Evolutionary conservation across 345 rosid species (phyloP).

Genomic region (Lumnitzera racemosa): DNA sequence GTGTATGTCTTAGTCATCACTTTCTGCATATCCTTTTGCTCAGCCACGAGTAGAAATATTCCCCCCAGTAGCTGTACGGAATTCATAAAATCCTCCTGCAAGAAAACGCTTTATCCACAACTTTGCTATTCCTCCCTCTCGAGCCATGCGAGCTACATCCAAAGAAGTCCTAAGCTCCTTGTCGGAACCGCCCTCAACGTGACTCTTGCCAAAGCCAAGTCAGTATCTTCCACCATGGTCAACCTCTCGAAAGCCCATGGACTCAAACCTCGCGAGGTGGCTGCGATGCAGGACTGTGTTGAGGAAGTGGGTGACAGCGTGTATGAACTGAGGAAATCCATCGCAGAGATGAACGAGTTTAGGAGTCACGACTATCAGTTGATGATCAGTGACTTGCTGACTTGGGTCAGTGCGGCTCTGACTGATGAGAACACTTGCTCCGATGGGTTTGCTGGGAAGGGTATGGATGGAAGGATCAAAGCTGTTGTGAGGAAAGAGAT

Average conservation of each 20-base stretch:
- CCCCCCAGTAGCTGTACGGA: constrained; percentile 21
- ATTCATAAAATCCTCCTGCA: constrained; percentile 58
- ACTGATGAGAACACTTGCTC: constrained; percentile 63
- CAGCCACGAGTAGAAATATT: constrained; percentile 21
- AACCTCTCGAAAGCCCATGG: constrained; percentile 33
- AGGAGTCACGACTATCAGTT: constrained; percentile 23
- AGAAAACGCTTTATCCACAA: constrained; percentile 46
- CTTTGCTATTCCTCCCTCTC: constrained; percentile 62
- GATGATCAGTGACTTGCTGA: constrained; percentile 46
- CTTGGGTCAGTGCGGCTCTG: constrained; percentile 81
- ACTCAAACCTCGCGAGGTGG: constrained; percentile 38
- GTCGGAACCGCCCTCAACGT: constrained; percentile 62
- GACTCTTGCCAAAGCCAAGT: constrained; percentile 34
- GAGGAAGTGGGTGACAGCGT: constrained; percentile 53
- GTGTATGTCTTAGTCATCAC: constrained; percentile 10
- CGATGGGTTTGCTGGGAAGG: constrained; percentile 49
- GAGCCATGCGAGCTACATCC: constrained; percentile 43
- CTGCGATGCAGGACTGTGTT: constrained; percentile 60
- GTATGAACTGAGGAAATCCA: constrained; percentile 48
- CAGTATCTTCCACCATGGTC: constrained; percentile 32
- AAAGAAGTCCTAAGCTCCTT: constrained; percentile 59
- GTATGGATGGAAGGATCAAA: constrained; percentile 33
- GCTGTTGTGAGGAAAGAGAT: constrained; percentile 29
- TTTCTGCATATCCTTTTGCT: constrained; percentile 11
- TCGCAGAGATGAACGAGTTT: constrained; percentile 38